Percentiles rank a stretch among this genome's conserved stretches.
phyloP scores from a whole-genome alignment of 2,329 filamentous ascomycete genomes.

The Ceratocystis albifundus region DNA sequence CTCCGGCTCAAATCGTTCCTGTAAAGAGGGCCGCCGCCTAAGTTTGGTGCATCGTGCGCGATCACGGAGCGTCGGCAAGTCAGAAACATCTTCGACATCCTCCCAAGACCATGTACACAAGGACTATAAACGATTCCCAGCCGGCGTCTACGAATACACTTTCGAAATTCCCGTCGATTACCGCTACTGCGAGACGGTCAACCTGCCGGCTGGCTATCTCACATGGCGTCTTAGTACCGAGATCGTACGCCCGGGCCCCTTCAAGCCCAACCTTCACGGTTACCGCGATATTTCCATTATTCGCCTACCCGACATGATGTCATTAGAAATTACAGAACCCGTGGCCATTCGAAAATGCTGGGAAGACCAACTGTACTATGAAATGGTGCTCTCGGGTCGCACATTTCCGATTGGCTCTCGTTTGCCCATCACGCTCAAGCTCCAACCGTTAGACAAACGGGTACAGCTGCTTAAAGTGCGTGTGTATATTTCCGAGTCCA shows the following conservation, averaged over 20 bases:
- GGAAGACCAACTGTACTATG: slow-evolving; percentile 92
- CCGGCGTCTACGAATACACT: slow-evolving; percentile 54
- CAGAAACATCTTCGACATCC: not conserved
- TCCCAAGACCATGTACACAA: slow-evolving; percentile 37
- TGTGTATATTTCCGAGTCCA: slow-evolving; percentile 78
- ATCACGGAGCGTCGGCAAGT: slow-evolving; percentile 71
- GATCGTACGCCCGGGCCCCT: slow-evolving; percentile 76
- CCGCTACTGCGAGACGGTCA: slow-evolving; percentile 77
- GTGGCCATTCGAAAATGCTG: slow-evolving; percentile 88
- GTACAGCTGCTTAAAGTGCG: slow-evolving; percentile 89
- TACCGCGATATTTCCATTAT: slow-evolving; percentile 73
- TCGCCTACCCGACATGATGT: slow-evolving; percentile 74
- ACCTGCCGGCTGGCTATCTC: slow-evolving; percentile 73
- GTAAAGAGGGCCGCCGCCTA: slow-evolving; percentile 8
- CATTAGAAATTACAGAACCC: slow-evolving; percentile 79
- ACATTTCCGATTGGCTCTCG: slow-evolving; percentile 80
- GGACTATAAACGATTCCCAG: slow-evolving; percentile 76
- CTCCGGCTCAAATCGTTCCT: not conserved
- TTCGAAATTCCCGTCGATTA: slow-evolving; percentile 88
- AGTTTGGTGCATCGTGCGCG: slow-evolving; percentile 46
- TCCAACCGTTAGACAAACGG: slow-evolving; percentile 74
- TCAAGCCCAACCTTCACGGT: slow-evolving; percentile 77
- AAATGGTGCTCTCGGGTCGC: slow-evolving; percentile 92
- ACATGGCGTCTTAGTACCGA: slow-evolving; percentile 79
- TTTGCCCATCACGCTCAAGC: slow-evolving; percentile 86